These are phyloP conservation scores for Neurospora sp. DNA, from an alignment of 495 filamentous ascomycete genomes.

Conservation along the genomic window DNA sequence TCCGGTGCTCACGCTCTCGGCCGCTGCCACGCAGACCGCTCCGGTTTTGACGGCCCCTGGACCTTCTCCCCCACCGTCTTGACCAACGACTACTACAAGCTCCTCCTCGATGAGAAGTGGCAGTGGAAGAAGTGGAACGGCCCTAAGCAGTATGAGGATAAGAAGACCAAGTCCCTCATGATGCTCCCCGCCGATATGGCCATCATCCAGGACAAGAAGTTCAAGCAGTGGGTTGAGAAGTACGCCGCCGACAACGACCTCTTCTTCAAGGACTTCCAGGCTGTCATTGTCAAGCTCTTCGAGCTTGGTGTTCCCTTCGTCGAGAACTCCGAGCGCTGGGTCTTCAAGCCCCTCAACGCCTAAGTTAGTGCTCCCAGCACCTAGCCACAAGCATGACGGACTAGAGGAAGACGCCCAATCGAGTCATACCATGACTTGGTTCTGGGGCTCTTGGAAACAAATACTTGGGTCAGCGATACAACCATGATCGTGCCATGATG, in stretches of 20 bases:
- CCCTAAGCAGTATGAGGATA: slow-evolving; percentile 76
- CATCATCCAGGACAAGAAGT: slow-evolving; percentile 78
- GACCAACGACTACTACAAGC: slow-evolving; percentile 88
- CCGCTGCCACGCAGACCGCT: slow-evolving; percentile 82
- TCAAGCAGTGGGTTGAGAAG: slow-evolving; percentile 74
- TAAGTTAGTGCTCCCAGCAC: slow-evolving; percentile 2
- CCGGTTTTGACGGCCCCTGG: slow-evolving; percentile 88
- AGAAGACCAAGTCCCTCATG: slow-evolving; percentile 78
- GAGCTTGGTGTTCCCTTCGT: slow-evolving; percentile 92
- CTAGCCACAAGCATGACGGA: neutral
- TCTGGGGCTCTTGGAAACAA: neutral
- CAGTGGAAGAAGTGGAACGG: slow-evolving; percentile 87
- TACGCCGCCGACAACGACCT: slow-evolving; percentile 86
- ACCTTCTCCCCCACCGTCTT: slow-evolving; percentile 90
- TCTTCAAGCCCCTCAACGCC: slow-evolving; percentile 56
- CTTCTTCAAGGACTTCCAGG: slow-evolving; percentile 90
- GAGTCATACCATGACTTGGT: neutral
- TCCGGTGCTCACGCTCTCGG: slow-evolving; percentile 86
- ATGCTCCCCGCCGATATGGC: slow-evolving; percentile 94
- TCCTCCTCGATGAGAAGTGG: slow-evolving; percentile 91
- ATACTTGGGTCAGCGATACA: neutral
- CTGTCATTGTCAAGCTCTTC: slow-evolving; percentile 67
- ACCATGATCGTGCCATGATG: neutral
- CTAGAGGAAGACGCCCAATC: neutral
- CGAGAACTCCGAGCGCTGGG: slow-evolving; percentile 50